Evolutionary conservation across 2,329 filamentous ascomycete species (phyloP).

Genomic region (Claviceps sorghi): DNA sequence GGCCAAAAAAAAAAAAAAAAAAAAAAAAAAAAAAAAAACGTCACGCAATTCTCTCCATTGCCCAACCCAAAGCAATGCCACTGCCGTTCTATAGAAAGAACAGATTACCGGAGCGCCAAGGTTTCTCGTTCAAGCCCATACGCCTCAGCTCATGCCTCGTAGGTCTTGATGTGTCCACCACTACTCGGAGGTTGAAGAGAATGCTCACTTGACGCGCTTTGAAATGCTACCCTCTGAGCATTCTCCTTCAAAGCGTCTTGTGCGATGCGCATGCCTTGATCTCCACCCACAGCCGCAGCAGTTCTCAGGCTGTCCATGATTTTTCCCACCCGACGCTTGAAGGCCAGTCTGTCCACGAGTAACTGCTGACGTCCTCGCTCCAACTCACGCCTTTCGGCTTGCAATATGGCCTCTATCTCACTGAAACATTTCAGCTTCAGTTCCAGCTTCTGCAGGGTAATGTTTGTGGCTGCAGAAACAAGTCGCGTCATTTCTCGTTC

Average conservation of each 20-base stretch:
- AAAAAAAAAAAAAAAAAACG: not conserved
- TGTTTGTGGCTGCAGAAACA: conserved; percentile 81
- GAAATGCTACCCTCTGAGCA: conserved; percentile 39
- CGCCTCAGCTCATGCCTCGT: conserved; percentile 29
- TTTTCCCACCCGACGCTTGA: conserved; percentile 74
- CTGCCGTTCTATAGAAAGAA: not conserved
- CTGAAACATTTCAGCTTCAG: conserved; percentile 92
- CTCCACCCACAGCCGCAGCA: conserved; percentile 33
- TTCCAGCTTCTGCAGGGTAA: conserved; percentile 90
- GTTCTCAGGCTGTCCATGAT: conserved; percentile 61
- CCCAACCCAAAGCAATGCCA: not conserved
- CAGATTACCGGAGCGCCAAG: not conserved
- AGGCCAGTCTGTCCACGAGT: conserved; percentile 79
- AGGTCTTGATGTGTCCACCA: conserved; percentile 41
- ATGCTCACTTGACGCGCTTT: conserved; percentile 26
- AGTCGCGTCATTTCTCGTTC: conserved; percentile 93
- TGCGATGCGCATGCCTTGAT: conserved; percentile 33
- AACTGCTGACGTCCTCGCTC: conserved; percentile 85
- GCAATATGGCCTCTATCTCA: conserved; percentile 85
- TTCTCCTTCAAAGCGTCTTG: conserved; percentile 30
- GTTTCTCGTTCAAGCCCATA: not conserved
- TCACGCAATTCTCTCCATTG: not conserved
- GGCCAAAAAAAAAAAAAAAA: not conserved
- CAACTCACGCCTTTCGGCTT: conserved; percentile 82
- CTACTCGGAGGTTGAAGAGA: conserved; percentile 40